A percentile compares a stretch with the other conserved stretches of the same genome.
phyloP scores from a whole-genome alignment of 768 basidiomycete species.

The Tylopilus intermedius region DNA sequence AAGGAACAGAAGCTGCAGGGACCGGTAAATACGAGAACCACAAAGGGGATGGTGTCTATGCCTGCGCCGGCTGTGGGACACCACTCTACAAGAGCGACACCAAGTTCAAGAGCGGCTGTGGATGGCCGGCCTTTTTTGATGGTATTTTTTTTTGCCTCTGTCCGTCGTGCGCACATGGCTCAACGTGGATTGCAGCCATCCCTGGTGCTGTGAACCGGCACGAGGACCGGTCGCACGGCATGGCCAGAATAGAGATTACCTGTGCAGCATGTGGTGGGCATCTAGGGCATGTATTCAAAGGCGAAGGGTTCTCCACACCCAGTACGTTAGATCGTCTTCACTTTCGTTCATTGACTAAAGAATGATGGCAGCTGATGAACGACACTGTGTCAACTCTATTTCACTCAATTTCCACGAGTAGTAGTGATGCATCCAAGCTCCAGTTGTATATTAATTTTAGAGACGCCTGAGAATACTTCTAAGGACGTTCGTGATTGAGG shows the following conservation, averaged over 20 bases:
- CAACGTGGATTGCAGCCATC: constrained; percentile 51
- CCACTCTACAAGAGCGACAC: constrained; percentile 85
- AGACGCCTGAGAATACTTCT: neutral
- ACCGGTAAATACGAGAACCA: constrained; percentile 80
- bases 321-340: constrained; percentile 41
- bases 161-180: neutral
- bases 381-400: constrained; percentile 88
- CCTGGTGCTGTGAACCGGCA: constrained; percentile 83
- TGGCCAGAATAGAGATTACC: constrained; percentile 77
- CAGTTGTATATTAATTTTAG: neutral
- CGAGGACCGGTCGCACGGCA: constrained; percentile 63
- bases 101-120: constrained; percentile 91
- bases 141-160: constrained; percentile 37
- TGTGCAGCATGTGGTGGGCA: constrained; percentile 91
- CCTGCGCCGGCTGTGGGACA: constrained; percentile 74
- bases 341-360: neutral
- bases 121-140: constrained; percentile 98
- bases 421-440: neutral
- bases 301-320: constrained; percentile 77
- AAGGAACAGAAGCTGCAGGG: constrained; percentile 78
- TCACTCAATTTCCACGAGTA: constrained; percentile 68
- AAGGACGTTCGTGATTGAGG: no score
- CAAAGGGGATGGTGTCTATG: constrained; percentile 61
- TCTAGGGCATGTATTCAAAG: constrained; percentile 93
- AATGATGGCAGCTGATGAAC: constrained; percentile 57